Conservation (phyloP, 1,284 basidiomycete genomes). For the Pyrrhoderma lamaoense region DNA sequence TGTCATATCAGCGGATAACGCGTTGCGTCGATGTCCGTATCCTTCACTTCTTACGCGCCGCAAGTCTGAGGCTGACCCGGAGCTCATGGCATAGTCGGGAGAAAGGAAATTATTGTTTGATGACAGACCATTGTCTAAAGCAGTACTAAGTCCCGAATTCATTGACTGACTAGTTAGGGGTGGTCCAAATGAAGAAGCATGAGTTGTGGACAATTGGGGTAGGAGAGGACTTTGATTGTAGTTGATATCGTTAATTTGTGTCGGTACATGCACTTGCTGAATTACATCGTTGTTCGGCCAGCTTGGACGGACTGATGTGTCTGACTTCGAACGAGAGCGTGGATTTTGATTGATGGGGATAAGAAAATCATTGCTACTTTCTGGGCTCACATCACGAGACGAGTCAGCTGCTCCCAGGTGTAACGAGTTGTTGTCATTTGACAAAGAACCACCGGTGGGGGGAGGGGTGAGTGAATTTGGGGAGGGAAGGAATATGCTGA, state of each 20-base stretch:
- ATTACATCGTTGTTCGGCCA: conserved; percentile 38
- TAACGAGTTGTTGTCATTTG: not conserved
- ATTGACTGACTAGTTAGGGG: not conserved
- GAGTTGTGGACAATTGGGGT: conserved; percentile 3
- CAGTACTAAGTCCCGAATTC: not conserved
- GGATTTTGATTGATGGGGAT: conserved; percentile 29
- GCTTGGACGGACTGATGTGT: conserved; percentile 50
- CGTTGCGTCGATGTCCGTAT: conserved; percentile 31
- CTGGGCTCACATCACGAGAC: conserved; percentile 3
- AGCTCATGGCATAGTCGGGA: conserved; percentile 29
- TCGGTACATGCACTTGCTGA: conserved; percentile 22
- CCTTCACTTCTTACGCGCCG: conserved; percentile 50
- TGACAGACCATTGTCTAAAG: not conserved
- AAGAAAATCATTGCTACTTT: conserved; percentile 21
- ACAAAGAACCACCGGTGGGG: conserved; percentile 6
- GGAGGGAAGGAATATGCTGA: conserved; percentile 17
- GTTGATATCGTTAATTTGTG: conserved; percentile 22
- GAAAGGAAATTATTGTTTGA: conserved; percentile 36
- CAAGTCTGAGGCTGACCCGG: conserved; percentile 24
- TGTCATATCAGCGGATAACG: conserved; percentile 19
- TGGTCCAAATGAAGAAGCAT: conserved; percentile 10
- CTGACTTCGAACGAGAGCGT: conserved; percentile 52
- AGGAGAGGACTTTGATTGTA: conserved; percentile 22
- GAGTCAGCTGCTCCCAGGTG: conserved; percentile 13
- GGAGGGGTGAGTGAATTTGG: conserved; percentile 13